Conservation (phyloP, 305 asterid genomes). For the Fraxinus latifolia region DNA sequence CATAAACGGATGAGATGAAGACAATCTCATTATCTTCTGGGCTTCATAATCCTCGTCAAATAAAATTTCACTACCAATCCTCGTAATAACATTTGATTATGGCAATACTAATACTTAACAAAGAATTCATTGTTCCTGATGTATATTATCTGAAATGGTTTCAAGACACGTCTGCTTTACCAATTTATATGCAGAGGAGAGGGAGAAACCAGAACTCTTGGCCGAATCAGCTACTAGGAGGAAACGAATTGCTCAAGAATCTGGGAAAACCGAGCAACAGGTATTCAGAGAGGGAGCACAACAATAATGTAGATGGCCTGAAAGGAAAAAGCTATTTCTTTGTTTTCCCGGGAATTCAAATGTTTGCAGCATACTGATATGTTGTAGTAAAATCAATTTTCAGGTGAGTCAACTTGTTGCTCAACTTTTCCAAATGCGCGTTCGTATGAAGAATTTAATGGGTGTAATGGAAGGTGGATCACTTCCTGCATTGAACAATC, state of each 20-base stretch:
- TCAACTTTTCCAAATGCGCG: conserved; percentile 98
- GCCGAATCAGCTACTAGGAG: conserved; percentile 87
- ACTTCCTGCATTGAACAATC: conserved; percentile 76
- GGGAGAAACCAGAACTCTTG: conserved; percentile 87
- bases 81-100: background rate
- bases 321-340: conserved; percentile 1
- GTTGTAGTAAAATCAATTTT: conserved; percentile 2
- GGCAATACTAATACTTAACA: background rate
- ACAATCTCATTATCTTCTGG: conserved; percentile 6
- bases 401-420: conserved; percentile 95
- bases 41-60: too few species aligned
- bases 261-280: conserved; percentile 97
- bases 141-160: conserved; percentile 18
- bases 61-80: background rate
- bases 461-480: conserved; percentile 96
- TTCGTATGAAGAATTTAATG: conserved; percentile 92
- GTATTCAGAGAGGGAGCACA: conserved; percentile 30
- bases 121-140: conserved; percentile 4
- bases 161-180: conserved; percentile 19
- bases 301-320: conserved; percentile 14
- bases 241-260: conserved; percentile 78
- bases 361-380: conserved; percentile 10
- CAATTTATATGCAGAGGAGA: conserved; percentile 67
- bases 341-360: background rate
- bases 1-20: background rate